Base-by-base conservation (phyloP, 805 yeast species). In the Schwanniomyces pseudopolymorphus region DNA sequence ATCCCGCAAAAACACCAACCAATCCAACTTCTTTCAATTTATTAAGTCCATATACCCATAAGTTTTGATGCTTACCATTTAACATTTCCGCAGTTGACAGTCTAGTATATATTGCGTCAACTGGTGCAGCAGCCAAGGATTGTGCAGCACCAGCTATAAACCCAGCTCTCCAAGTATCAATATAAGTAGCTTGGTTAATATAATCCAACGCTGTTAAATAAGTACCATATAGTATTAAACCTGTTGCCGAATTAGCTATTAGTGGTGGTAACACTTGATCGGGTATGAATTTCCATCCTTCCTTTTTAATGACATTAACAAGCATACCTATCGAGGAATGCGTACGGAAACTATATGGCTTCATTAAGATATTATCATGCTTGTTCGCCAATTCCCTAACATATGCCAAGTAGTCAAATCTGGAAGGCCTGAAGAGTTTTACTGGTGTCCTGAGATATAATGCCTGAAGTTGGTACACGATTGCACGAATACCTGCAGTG, bases 91-190 rank as follows among this genome's bases (percentile, higher is more conserved):
- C 79, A 4, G 89, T 84, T 1, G 83, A 77, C 52, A 91, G 87
- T 53, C 97, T 75, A 1, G 96, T 81, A 58, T 85, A 87, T 3
- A 92, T 81, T 6, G 97, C 96, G 66, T 92, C 97, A 4, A 92
- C 75, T 0, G 98, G 98, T 1, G 97, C 92, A 1, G 96, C 96
- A 0, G 89, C 91, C 14, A 89, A 67, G n/a, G 96, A 86, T 56
- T 94, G 96, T 20, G 83, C 81, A 0, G 85, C 81, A 1, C 97
- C 97, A 0, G 97, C 97, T 0, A 88, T 52, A 46, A 84, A 81
- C 0, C 98, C 98, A 0, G 97, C 89, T 40, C 81, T 64, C 65
- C 88, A 80, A 0, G 89, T 82, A 54, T 87, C 89, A 46, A 70
- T 35, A 44, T 61, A 65, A 19, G 45, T 53, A 28, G 21, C 44